A percentile compares a stretch with the other conserved stretches of the same genome.
Evolutionary conservation across 306 rosid species (phyloP).

Genomic region (Phaseolus lunatus): DNA sequence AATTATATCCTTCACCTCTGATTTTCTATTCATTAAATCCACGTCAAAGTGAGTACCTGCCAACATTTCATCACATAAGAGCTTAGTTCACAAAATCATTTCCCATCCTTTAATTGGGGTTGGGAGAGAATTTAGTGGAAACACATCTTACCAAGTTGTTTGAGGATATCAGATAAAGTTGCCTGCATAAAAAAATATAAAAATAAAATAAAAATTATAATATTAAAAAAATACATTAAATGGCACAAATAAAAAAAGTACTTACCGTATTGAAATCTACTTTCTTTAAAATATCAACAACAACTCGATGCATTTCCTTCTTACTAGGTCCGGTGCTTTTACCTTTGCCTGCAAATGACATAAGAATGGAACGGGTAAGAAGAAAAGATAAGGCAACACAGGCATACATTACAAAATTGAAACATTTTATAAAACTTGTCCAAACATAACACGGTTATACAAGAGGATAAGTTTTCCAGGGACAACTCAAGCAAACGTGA

Average conservation of each 20-base stretch:
- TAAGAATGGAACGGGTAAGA: conserved; percentile 21
- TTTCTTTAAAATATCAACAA: conserved; percentile 74
- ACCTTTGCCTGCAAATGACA: conserved; percentile 58
- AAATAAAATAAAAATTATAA: not conserved
- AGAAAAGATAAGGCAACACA: not conserved
- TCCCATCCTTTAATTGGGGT: not conserved
- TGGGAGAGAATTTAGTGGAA: not conserved
- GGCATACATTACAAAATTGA: not conserved
- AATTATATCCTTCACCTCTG: conserved; percentile 85
- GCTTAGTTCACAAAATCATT: conserved; percentile 7
- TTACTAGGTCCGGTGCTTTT: conserved; percentile 67
- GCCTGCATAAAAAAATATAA: conserved; percentile 61
- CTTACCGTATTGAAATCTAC: conserved; percentile 91
- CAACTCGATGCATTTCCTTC: conserved; percentile 77
- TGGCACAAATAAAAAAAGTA: conserved; percentile 7
- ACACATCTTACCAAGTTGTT: conserved; percentile 71
- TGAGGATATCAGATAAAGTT: conserved; percentile 86
- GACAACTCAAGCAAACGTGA: not conserved
- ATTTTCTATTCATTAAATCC: conserved; percentile 87
- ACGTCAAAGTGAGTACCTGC: conserved; percentile 75
- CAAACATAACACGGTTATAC: not conserved
- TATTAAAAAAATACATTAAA: conserved; percentile 6
- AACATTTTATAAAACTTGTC: not conserved
- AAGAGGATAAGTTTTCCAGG: not conserved
- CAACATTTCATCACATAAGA: conserved; percentile 37